Evolutionary conservation across 2,329 filamentous ascomycete genomes (phyloP), one percentile per base, ranked within the genome.

Genomic region (Colletotrichum endophyticum): DNA sequence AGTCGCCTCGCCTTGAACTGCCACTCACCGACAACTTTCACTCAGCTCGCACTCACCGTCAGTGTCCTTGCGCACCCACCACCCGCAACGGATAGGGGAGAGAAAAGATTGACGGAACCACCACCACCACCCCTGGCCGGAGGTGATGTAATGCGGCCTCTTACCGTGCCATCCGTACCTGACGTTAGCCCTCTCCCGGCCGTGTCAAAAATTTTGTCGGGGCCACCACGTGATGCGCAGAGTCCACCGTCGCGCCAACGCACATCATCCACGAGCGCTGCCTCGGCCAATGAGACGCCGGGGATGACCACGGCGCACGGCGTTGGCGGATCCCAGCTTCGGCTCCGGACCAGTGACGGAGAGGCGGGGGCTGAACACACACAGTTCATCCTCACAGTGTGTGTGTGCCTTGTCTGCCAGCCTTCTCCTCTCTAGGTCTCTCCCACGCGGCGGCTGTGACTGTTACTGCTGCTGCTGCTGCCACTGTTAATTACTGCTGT

Each of bases 281-380:
- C 19, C 44, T 22, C 15, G 36, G 49, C 73, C 73, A 76, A 73
- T 76, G 32, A 64, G 4, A 30, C 16, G 9, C 39, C 6, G 70
- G n/a, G 9, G 22, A 66, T 16, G 16, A 8, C 27, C 32, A 69
- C 64, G 70, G 64, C 28, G 44, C 64, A 73, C 70, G 70, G 73
- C 64, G 64, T 25, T 30, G 28, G 19, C 13, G 73, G 73, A 34
- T 7, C 49, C 16, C 4, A n/a, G 19, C 22, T 49, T 73, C 73
- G 70, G 73, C 70, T 73, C 73, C 73, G 73, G 70, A 73, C 70
- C 73, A 76, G 70, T 73, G 73, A 76, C 73, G 73, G 73, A 63
- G 34, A 64, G 44, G 73, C 44, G 70, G 73, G 70, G 73, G 27
- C 19, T 73, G 57, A 69, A 57, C 25, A 34, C 30, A 53, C 70